Evolutionary conservation across 2,329 filamentous ascomycete genomes (phyloP), one percentile per base, ranked within the genome.

Genomic region (Apiospora marii): DNA sequence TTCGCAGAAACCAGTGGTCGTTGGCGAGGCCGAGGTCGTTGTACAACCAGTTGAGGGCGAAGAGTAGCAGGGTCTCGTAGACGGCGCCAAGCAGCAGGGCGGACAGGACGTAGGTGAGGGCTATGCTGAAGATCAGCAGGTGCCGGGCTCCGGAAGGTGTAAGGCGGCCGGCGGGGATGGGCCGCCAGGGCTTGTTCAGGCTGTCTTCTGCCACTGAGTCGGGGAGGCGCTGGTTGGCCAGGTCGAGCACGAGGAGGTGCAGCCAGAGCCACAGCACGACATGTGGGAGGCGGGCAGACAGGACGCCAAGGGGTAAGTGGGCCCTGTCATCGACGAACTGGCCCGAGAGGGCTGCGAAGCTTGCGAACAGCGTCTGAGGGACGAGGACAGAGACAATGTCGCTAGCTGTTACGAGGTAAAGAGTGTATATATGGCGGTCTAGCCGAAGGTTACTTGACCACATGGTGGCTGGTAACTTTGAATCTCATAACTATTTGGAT

Each of bases 151-250:
- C 5, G 5, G 22, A 7, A 8, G 48, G 22, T 24, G 68, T 69
- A 10, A 69, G 68, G 27, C 44, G 68, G 19, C 46, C 46, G 43
- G 68, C 7, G 14, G 68, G 44, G 22, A 69, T 27, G 5, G 68
- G 68, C 14, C 68, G 44, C 68, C 68, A 69, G 7, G 68, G 68
- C 44, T 69, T 69, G 44, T 69, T 69, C 6, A 69, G 24, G 14
- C 43, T 22, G n/a, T 69, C 68, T 53, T 69, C 68, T 2, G 41
- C 44, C 22, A 51, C 68, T 0, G 48, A 51, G 48, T n/a, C 48
- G 27, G 43, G 43, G n/a, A 30, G 68, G 12, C 68, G 68, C 68
- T 69, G 68, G 24, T 69, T 69, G 68, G 22, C n/a, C 1, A 69
- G 44, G 16, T 69, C 27, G 14, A 69, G 27, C 1, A 69, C 14